Base-by-base conservation (phyloP, 106 monocot species). In the Phalaenopsis equestris region DNA sequence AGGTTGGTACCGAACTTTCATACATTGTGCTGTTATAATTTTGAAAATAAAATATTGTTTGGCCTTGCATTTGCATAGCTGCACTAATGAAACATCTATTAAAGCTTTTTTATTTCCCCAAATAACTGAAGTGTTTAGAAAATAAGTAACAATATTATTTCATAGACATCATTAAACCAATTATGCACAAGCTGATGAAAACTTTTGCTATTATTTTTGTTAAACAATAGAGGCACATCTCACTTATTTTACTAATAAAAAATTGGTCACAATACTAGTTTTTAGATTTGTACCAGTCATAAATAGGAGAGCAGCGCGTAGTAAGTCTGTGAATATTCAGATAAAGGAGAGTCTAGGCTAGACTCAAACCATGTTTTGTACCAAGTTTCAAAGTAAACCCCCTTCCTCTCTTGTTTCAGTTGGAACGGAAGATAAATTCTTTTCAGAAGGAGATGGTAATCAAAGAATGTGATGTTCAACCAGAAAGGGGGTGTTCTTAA, bases 391-490 rank as follows among this genome's bases (percentile, higher is more conserved):
- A 61, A n/a, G 7, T n/a, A 61, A 30, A 30, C 0, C 30, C 30
- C n/a, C 21, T 61, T 61, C 61, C 61, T 61, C 11, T 12, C 1
- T 64, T 70, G 37, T 37, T 70, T 70, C 70, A 70, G 70, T 39
- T 70, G 70, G 70, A 70, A 70, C 70, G 36, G 37, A 70, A 70
- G 70, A 2, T 70, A 70, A 12, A 37, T 70, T 70, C 70, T 39
- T 70, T 70, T 38, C 70, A 14, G 37, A 39, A 39, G 70, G 70
- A 39, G 30, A 37, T 36, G 70, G 14, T 37, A 67, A 37, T 36
- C 10, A 38, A 38, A 4, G 70, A 70, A 70, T 10, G 39, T 3
- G 70, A 70, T 19, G 2, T 14, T 30, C 30, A 30, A 21, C 38
- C 38, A 38, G 14, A 70, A 37, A 14, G 64, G 64, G 64, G 8